Evolutionary conservation across 2,329 filamentous ascomycete species (phyloP), one percentile per base, ranked within the genome.

Genomic region (Aspergillus jensenii): DNA sequence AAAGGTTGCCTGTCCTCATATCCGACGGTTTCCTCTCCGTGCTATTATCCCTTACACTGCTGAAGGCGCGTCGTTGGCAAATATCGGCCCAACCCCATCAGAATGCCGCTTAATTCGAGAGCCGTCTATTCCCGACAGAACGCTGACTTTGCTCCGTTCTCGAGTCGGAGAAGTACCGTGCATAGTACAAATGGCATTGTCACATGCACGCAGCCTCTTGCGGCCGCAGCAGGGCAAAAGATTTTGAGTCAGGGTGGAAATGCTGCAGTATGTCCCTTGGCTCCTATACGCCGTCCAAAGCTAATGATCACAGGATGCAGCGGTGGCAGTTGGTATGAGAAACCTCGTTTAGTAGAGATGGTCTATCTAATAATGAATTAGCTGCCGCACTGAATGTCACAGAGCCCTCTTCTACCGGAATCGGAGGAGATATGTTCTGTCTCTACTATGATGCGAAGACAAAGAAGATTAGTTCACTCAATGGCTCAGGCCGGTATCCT

Each of bases 391-490:
- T 99, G 56, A 98, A 97, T 76, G 85, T 98, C 71, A 96, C 93
- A 0, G 95, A 99, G 72, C 95, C 95, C 7, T 87, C 87, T 59
- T 95, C 90, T 6, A 98, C 95, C 0, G 95, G 95, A 41, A 97
- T 99, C 59, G 95, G 95, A 57, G 95, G 95, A 62, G 95, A 99
- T 77, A 92, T 96, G 87, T 99, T 98, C 78, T 93, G 93, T 74
- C 85, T 98, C 37, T 97, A 86, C 81, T 98, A 93, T 79, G 85
- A 96, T 71, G 91, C 91, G 43, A 84, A 88, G 66, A 90, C 88
- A 0, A 89, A 90, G 70, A 89, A 90, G 62, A 88, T 98, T 8
- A 88, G 87, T 55, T 90, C 92, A 9, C 79, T 98, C 74, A 99
- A 99, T 74, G 95, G 93, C 19, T 97, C 93, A 1, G 95, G 95